Conservation (phyloP, 108 stramenopile species). For the Nitzschia inconspicua region DNA sequence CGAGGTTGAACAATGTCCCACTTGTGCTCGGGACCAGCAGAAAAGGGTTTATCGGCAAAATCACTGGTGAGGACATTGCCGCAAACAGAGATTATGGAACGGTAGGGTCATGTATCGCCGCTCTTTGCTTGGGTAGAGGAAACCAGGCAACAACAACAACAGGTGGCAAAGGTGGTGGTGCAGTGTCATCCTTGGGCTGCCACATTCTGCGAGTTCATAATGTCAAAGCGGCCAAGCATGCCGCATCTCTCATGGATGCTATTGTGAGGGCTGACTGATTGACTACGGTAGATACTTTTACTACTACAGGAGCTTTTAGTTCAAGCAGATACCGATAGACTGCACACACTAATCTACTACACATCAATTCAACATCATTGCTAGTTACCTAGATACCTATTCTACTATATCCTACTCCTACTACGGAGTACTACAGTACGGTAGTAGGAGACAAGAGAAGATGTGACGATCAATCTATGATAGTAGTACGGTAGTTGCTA, state of each 20-base stretch:
- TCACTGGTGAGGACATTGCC: conserved; percentile 60
- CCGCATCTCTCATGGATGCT: conserved; percentile 72
- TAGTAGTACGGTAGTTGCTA: too few species aligned
- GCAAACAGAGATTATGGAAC: conserved; percentile 82
- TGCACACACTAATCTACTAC: too few species aligned
- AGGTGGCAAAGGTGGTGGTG: conserved; percentile 8
- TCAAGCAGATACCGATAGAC: too few species aligned
- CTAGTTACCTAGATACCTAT: too few species aligned
- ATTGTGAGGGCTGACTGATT: conserved; percentile 25
- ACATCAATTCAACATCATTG: too few species aligned
- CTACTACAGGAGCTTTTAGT: too few species aligned
- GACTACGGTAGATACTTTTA: too few species aligned
- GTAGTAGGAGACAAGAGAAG: too few species aligned
- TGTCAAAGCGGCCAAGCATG: conserved; percentile 74
- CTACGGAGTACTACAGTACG: too few species aligned
- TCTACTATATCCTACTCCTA: too few species aligned
- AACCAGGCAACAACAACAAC: conserved; percentile 4
- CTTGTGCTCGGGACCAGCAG: conserved; percentile 89
- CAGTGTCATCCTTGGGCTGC: conserved; percentile 27
- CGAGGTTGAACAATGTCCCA: conserved; percentile 42
- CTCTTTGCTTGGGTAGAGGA: conserved; percentile 49
- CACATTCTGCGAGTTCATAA: conserved; percentile 92
- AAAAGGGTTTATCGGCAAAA: conserved; percentile 91
- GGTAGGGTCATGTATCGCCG: conserved; percentile 72
- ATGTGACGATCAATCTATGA: too few species aligned